Evolutionary conservation across 1,284 basidiomycete genomes (phyloP), one percentile per base, ranked within the genome.

Genomic region (Inonotus obliquus): DNA sequence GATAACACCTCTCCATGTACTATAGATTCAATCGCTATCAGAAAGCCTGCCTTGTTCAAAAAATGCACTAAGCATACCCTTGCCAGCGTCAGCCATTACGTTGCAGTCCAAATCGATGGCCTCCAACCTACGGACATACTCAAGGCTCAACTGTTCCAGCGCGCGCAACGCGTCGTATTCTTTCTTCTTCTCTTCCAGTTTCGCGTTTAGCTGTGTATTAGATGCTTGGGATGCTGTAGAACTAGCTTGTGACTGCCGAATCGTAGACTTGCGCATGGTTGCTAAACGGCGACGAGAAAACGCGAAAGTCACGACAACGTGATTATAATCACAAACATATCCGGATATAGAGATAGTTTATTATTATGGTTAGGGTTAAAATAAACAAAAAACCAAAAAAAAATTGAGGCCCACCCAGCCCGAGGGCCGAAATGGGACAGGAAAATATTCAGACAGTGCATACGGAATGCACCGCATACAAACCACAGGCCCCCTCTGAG

Each of bases 1-100:
- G 85, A 83, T 23, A 90, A 77, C 1, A 91, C 89, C 68, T 89
- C 81, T 10, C 89, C 89, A 65, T 87, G 85, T 35, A 87, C 88
- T 91, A 62, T 32, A 54, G n/a, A 59, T 32, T 32, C 32, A 9
- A 32, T 32, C 32, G n/a, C 44, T 61, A 64, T n/a, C n/a, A 57
- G 41, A 56, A 49, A 53, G 21, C 39, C 41, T 38, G 53, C 47
- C 66, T 25, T 2, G 59, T 37, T 29, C 21, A 45, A 23, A 6
- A 17, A 32, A n/a, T 37, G 21, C 49, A 21, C 21, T 45, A 14
- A 29, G 61, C 60, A 21, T 21, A 89, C 89, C 82, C 77, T 82
- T 75, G 2, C 87, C 89, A 4, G 89, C 86, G 65, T 87, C 80
- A 4, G 87, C 88, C 84, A 91, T 90, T 21, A 84, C 77, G 63